Conservation (phyloP, 179 eudicot species). For the Beta macrorhiza region DNA sequence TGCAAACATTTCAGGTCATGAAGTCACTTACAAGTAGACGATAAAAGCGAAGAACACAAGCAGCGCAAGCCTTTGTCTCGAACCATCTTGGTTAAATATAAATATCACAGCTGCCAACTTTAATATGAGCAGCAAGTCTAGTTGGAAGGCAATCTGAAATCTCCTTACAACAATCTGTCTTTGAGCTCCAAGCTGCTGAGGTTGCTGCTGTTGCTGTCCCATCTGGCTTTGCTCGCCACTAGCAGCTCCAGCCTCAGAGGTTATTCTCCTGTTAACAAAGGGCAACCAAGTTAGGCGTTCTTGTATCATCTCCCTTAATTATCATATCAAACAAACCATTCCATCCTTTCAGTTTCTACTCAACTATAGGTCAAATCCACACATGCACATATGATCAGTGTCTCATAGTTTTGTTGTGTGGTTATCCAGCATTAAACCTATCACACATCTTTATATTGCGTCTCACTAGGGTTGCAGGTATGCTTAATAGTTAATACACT, state of each 20-base stretch:
- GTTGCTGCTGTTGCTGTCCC: conserved; percentile 55
- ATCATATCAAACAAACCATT: neutral
- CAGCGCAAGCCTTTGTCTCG: conserved; percentile 89
- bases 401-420: neutral
- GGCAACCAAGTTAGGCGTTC: neutral
- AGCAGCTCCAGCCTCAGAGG: conserved; percentile 52
- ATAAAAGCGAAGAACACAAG: conserved; percentile 81
- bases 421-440: neutral
- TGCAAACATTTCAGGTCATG: neutral
- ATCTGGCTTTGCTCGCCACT: conserved; percentile 64
- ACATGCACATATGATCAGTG: neutral
- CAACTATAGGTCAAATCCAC: neutral
- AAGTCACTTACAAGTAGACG: conserved; percentile 76
- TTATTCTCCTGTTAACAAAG: conserved; percentile 44
- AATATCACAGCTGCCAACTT: conserved; percentile 96
- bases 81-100: conserved; percentile 96
- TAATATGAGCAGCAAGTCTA: conserved; percentile 81
- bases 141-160: conserved; percentile 93
- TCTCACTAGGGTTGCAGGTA: neutral
- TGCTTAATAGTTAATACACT: neutral
- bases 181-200: conserved; percentile 62
- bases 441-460: neutral
- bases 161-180: conserved; percentile 89
- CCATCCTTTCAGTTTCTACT: neutral
- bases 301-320: neutral